Conservation (phyloP, 2,329 filamentous ascomycete genomes). For the Aspergillaceae sp. region DNA sequence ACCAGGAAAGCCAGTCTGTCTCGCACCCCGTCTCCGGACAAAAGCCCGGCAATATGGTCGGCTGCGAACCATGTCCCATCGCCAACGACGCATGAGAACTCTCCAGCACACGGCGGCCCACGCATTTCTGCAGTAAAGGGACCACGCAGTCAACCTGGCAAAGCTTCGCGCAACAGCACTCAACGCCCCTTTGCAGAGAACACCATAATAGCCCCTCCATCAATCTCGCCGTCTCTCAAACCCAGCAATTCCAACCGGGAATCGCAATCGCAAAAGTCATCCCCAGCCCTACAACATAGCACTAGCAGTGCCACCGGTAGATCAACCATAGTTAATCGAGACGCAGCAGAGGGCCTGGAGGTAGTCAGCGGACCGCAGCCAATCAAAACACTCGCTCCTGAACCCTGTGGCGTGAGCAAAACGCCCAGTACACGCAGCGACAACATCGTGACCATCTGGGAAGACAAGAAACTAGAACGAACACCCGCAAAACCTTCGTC, state of each 20-base stretch:
- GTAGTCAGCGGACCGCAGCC: background rate
- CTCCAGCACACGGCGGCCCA: slow-evolving; percentile 18
- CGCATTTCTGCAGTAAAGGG: slow-evolving; percentile 26
- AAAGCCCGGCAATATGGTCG: slow-evolving; percentile 18
- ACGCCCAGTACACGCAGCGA: slow-evolving; percentile 11
- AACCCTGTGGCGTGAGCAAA: slow-evolving; percentile 5
- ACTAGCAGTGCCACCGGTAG: slow-evolving; percentile 12
- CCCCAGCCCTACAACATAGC: slow-evolving; percentile 18
- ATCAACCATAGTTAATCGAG: slow-evolving; percentile 2
- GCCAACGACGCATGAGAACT: slow-evolving; percentile 17
- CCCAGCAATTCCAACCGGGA: slow-evolving; percentile 9
- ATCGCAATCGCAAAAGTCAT: slow-evolving; percentile 20
- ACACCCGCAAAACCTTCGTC: slow-evolving; percentile 10
- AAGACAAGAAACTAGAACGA: slow-evolving; percentile 11
- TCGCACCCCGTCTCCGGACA: slow-evolving; percentile 24
- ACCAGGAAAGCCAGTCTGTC: slow-evolving; percentile 11
- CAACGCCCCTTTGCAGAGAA: slow-evolving; percentile 11
- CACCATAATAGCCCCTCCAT: background rate
- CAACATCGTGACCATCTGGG: slow-evolving; percentile 31
- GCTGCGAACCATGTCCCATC: slow-evolving; percentile 14
- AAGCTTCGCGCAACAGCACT: slow-evolving; percentile 13
- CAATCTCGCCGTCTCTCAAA: background rate
- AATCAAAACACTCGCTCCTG: slow-evolving; percentile 2
- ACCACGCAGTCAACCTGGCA: slow-evolving; percentile 23
- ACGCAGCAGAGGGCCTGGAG: slow-evolving; percentile 2